phyloP scores from a whole-genome alignment of 495 filamentous ascomycete species.

The Aspergillus steynii region DNA sequence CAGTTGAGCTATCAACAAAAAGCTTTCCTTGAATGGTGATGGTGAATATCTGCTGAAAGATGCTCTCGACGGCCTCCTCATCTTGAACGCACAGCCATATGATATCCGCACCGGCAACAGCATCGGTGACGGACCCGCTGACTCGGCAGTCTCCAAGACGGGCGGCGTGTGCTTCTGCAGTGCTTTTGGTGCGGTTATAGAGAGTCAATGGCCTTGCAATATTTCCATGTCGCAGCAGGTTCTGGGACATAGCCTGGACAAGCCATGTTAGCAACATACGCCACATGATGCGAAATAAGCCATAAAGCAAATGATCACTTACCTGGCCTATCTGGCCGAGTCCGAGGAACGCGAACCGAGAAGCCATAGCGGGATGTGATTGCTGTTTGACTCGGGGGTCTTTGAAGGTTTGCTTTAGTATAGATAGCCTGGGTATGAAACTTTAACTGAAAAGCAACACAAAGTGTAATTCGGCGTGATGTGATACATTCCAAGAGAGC shows the following conservation, averaged over 20 bases:
- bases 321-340: slow-evolving; percentile 11
- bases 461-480: too few species aligned
- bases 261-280: background rate
- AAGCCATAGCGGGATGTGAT: background rate
- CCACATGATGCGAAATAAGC: too few species aligned
- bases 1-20: slow-evolving; percentile 14
- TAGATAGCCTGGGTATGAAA: too few species aligned
- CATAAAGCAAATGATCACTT: background rate
- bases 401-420: too few species aligned
- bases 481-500: too few species aligned
- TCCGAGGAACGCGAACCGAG: slow-evolving; percentile 9
- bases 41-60: slow-evolving; percentile 3
- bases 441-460: too few species aligned
- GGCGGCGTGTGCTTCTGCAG: slow-evolving; percentile 1
- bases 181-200: slow-evolving; percentile 10
- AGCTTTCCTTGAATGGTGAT: slow-evolving; percentile 6
- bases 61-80: slow-evolving; percentile 5
- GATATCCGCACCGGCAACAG: slow-evolving; percentile 7
- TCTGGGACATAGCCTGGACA: slow-evolving; percentile 4
- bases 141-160: slow-evolving; percentile 9
- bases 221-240: slow-evolving; percentile 6
- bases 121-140: background rate
- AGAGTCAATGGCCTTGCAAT: slow-evolving; percentile 3
- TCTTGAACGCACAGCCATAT: slow-evolving; percentile 12
- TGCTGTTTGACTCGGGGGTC: too few species aligned